Base-by-base conservation (phyloP, 177 flowering plant genomes). In the Vitis hybrid region DNA sequence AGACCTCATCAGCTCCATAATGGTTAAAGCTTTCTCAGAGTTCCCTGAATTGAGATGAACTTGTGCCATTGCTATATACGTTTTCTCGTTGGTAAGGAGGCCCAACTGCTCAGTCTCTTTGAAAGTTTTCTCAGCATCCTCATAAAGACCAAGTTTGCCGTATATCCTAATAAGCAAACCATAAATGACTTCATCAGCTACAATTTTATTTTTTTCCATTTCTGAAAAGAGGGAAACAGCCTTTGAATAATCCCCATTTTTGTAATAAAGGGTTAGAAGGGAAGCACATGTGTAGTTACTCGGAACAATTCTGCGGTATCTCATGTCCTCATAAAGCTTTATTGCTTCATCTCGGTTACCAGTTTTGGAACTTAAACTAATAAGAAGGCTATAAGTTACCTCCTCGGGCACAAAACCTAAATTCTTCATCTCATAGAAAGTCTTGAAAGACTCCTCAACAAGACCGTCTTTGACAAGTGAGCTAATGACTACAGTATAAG, bases 231-330 rank as follows among this genome's bases (percentile, higher is more conserved):
- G 94, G 20, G 89, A 26, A 26, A 26, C 29, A 26, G 29, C 29
- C 80, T 82, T 87, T 16, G 90, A 68, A 74, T 88, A 95, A 66
- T 95, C 90, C 62, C 84, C 90, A 68, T 71, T 84, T 72, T 76
- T 90, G 77, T 89, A 91, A 75, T 82, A 80, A 69, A 93, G 18
- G 13, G 85, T 74, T 63, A 95, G 76, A 78, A 95, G 94, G 8
- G 99, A 87, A 66, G 99, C 93, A 86, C 94, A 90, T 2, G 97
- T 93, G 67, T 83, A 91, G 66, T 84, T 85, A 73, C 99, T 91
- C 0, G 97, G 97, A 69, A 87, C 68, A 68, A 91, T 82, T n/a
- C 82, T 77, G 7, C 14, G 83, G 65, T 26, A 79, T 75, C 82
- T 87, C 99, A 95, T 88, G 65, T 93, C 98, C 57, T 87, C 84